Evolutionary conservation across 2,329 filamentous ascomycete genomes (phyloP).

Genomic region (Ustulina deusta): DNA sequence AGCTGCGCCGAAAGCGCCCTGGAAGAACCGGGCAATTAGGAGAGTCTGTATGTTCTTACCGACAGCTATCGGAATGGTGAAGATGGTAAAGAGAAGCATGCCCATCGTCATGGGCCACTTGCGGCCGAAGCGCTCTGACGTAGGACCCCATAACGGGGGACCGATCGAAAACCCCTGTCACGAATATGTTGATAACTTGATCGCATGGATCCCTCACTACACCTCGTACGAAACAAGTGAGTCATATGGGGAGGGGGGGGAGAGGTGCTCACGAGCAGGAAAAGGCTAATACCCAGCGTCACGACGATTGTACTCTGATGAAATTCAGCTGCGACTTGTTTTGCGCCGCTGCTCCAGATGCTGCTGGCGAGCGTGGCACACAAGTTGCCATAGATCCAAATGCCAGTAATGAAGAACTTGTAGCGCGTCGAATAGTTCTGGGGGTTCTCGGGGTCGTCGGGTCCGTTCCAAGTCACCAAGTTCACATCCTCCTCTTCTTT

Average conservation of each 20-base stretch:
- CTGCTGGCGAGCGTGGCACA: slow-evolving; percentile 36
- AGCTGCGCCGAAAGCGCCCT: slow-evolving; percentile 58
- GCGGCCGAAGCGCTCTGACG: slow-evolving; percentile 60
- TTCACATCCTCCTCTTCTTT: slow-evolving; percentile 30
- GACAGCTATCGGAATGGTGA: slow-evolving; percentile 59
- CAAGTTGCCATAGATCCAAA: slow-evolving; percentile 38
- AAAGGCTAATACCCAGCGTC: slow-evolving; percentile 36
- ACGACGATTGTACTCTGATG: slow-evolving; percentile 30
- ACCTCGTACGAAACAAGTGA: not conserved
- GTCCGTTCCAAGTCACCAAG: slow-evolving; percentile 36
- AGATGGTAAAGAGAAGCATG: slow-evolving; percentile 57
- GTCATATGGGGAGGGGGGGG: not conserved
- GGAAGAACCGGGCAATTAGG: slow-evolving; percentile 56
- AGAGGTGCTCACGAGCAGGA: slow-evolving; percentile 32
- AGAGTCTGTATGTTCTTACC: slow-evolving; percentile 37
- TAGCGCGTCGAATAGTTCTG: slow-evolving; percentile 30
- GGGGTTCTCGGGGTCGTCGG: slow-evolving; percentile 36
- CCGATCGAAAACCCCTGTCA: slow-evolving; percentile 51
- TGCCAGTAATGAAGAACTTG: slow-evolving; percentile 34
- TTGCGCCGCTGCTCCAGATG: slow-evolving; percentile 37
- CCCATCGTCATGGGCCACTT: slow-evolving; percentile 58
- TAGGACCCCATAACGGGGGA: slow-evolving; percentile 56
- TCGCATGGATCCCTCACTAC: not conserved
- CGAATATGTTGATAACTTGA: slow-evolving; percentile 7
- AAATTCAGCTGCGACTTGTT: slow-evolving; percentile 22